These are phyloP conservation scores for Vaccinium macrocarpon DNA, from an alignment of 148 eudicot species.

Conservation along the genomic window DNA sequence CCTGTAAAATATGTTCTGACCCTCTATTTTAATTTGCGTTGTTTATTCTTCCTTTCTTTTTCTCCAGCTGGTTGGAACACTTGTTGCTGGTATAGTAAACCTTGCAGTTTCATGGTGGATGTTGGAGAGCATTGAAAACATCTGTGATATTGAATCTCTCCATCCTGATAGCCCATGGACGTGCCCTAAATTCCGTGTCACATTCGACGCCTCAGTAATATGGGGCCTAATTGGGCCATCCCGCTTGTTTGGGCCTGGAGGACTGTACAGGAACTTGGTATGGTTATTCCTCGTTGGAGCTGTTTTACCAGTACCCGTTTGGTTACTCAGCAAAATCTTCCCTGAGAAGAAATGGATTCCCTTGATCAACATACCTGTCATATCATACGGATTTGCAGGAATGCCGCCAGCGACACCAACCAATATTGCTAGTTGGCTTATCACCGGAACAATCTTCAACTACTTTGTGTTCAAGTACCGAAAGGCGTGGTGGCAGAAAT, in stretches of 20 bases:
- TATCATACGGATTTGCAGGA: conserved; percentile 95
- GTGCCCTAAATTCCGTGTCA: conserved; percentile 92
- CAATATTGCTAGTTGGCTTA: conserved; percentile 88
- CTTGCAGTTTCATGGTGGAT: conserved; percentile 99
- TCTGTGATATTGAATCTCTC: conserved; percentile 76
- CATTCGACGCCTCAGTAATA: conserved; percentile 91
- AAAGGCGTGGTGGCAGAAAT: conserved; percentile 92
- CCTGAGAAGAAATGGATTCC: conserved; percentile 96
- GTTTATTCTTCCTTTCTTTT: background rate
- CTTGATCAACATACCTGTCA: conserved; percentile 82
- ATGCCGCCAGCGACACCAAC: conserved; percentile 99
- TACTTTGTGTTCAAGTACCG: conserved; percentile 79
- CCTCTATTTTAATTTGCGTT: background rate
- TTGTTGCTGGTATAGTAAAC: conserved; percentile 77
- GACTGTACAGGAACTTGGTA: conserved; percentile 82
- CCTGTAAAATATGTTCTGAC: background rate
- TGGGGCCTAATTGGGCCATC: conserved; percentile 98
- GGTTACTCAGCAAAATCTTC: conserved; percentile 83
- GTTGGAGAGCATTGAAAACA: conserved; percentile 71
- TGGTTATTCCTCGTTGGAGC: conserved; percentile 96
- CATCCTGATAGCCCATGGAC: conserved; percentile 99
- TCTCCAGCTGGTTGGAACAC: conserved; percentile 77
- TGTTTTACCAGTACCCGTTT: conserved; percentile 76
- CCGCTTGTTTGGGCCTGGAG: conserved; percentile 82
- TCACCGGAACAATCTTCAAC: conserved; percentile 81